Conservation (phyloP, 1,139 yeast genomes). For the Debaryomycetaceae sp. region DNA sequence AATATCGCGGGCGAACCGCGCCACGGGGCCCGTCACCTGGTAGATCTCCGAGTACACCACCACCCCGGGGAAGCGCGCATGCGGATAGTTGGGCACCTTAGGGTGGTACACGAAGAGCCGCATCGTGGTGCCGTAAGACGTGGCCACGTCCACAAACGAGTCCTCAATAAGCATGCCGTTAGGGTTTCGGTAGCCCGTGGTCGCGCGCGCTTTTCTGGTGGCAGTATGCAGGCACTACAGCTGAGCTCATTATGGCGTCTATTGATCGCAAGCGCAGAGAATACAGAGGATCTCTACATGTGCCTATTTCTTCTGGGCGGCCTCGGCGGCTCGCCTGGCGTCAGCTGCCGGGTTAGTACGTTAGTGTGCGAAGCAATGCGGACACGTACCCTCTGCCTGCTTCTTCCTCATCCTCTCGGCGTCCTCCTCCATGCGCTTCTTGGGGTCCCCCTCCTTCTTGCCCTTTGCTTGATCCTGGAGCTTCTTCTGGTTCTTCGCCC, state of each 20-base stretch:
- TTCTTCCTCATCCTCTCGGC: slow-evolving; percentile 86
- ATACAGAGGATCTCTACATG: no score
- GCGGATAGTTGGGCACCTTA: slow-evolving; percentile 63
- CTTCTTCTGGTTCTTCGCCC: slow-evolving; percentile 84
- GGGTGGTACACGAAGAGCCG: slow-evolving; percentile 68
- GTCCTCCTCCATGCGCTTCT: slow-evolving; percentile 77
- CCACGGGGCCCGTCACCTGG: slow-evolving; percentile 77
- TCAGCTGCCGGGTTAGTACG: slow-evolving; percentile 43
- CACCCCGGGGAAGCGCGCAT: slow-evolving; percentile 77
- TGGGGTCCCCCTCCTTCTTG: slow-evolving; percentile 79
- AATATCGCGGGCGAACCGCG: slow-evolving; percentile 71
- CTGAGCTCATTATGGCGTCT: no score
- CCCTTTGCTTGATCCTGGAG: slow-evolving; percentile 56
- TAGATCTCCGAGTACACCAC: slow-evolving; percentile 76
- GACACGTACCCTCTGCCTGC: slow-evolving; percentile 70
- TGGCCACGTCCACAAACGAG: slow-evolving; percentile 57
- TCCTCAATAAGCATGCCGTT: slow-evolving; percentile 65
- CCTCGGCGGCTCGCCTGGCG: slow-evolving; percentile 7
- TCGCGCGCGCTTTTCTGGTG: no score
- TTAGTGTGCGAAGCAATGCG: slow-evolving; percentile 9
- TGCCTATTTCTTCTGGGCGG: no score
- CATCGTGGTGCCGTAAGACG: slow-evolving; percentile 65
- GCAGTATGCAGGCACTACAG: no score
- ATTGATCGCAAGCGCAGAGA: no score
- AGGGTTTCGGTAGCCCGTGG: slow-evolving; percentile 1